phyloP scores from a whole-genome alignment of 2,329 filamentous ascomycete species.

The Neofusicoccum cordaticola region DNA sequence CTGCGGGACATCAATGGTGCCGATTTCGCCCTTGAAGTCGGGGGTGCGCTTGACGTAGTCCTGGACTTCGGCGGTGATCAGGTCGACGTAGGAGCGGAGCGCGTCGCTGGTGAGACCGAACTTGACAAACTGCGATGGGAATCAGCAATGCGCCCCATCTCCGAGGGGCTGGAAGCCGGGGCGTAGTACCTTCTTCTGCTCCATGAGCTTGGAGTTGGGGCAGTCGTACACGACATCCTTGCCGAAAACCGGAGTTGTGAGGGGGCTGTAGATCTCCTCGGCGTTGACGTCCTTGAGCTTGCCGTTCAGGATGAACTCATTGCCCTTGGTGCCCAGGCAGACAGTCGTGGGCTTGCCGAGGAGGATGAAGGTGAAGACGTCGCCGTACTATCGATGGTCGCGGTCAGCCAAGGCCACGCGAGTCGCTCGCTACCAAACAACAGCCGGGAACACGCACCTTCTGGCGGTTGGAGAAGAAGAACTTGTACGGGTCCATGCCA shows the following conservation, averaged over 20 bases:
- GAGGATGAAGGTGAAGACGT: constrained; percentile 85
- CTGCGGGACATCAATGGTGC: constrained; percentile 68
- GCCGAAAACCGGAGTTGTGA: constrained; percentile 72
- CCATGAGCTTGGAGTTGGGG: constrained; percentile 88
- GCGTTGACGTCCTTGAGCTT: constrained; percentile 87
- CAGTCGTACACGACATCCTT: constrained; percentile 88
- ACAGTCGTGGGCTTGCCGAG: constrained; percentile 89
- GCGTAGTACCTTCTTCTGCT: constrained; percentile 80
- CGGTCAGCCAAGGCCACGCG: constrained; percentile 5
- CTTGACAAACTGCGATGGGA: constrained; percentile 67
- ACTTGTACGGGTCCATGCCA: constrained; percentile 88
- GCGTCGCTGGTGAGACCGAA: constrained; percentile 72
- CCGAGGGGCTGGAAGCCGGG: neutral
- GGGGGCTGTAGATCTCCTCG: constrained; percentile 82
- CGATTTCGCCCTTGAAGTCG: constrained; percentile 65
- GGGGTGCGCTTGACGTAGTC: constrained; percentile 68
- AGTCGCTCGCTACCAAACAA: neutral
- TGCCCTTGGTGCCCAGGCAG: constrained; percentile 75
- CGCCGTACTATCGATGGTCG: constrained; percentile 62
- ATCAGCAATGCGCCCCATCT: constrained; percentile 16
- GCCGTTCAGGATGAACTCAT: constrained; percentile 88
- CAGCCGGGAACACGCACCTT: constrained; percentile 58
- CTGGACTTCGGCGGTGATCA: constrained; percentile 73
- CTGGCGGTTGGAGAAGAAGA: constrained; percentile 70
- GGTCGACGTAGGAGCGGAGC: constrained; percentile 72